A percentile compares a stretch with the other conserved stretches of the same genome.
phyloP scores from a whole-genome alignment of 345 rosid species.

The Camelina laxa region DNA sequence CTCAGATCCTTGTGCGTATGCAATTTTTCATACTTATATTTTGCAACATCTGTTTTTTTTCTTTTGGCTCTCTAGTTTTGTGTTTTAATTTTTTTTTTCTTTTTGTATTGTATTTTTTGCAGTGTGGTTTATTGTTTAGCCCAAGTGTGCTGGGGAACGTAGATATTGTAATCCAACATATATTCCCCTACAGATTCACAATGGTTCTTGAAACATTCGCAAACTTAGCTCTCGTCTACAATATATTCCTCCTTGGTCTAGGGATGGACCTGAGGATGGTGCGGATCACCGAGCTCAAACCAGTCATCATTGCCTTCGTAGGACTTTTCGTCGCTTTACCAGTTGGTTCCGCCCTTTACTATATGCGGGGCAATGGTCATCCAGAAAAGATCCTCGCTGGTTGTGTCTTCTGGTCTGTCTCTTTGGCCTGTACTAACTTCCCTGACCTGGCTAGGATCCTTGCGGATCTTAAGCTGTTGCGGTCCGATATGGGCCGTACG shows the following conservation, averaged over 20 bases:
- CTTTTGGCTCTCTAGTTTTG: not conserved
- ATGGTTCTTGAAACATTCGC: conserved; percentile 57
- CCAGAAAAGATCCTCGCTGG: conserved; percentile 43
- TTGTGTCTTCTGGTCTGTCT: conserved; percentile 57
- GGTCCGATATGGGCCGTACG: conserved; percentile 58
- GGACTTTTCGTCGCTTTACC: conserved; percentile 54
- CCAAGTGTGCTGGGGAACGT: conserved; percentile 46
- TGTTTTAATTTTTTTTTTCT: not conserved
- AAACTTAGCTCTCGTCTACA: conserved; percentile 55
- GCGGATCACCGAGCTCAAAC: conserved; percentile 40
- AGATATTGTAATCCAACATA: not conserved
- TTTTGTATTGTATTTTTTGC: conserved; percentile 9
- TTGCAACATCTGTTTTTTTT: not conserved
- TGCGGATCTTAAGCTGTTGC: conserved; percentile 68
- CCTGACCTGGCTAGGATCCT: conserved; percentile 63
- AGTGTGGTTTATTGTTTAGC: conserved; percentile 67
- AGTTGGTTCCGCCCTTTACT: conserved; percentile 48
- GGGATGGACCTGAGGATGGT: conserved; percentile 65
- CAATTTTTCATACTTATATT: not conserved
- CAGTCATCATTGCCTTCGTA: conserved; percentile 46
- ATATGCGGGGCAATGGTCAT: conserved; percentile 41
- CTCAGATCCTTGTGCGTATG: conserved; percentile 45
- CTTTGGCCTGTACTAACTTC: conserved; percentile 67
- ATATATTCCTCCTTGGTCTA: conserved; percentile 68
- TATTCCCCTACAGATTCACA: conserved; percentile 51